Base-by-base conservation (phyloP, 2,329 filamentous ascomycete genomes). In the Fusarium continuum region DNA sequence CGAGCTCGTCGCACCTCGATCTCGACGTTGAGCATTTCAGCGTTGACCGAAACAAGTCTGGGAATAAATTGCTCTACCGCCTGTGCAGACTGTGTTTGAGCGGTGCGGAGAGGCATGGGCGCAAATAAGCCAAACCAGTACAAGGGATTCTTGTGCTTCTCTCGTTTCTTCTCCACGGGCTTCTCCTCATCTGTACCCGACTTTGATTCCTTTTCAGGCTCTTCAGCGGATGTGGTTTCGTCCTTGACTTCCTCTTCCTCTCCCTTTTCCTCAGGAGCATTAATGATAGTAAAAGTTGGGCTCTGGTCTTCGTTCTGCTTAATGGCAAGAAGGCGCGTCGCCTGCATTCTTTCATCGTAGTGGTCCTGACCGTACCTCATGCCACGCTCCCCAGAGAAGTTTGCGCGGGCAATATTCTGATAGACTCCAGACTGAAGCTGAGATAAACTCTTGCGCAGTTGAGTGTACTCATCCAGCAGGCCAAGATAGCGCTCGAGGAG, bases 331-430 rank as follows among this genome's bases (percentile, higher is more conserved):
- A 76, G 74, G 47, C 84, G 77, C 19, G 75, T 76, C 4, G 89
- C 88, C 72, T 87, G 86, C 87, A 92, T 91, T 40, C 91, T 83
- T 64, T 87, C 84, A 74, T 93, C 90, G 72, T 91, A 94, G 70
- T 85, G 84, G 68, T 91, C 88, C 62, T 80, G 83, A 4, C 90
- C 90, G 72, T 90, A 93, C 35, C 86, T 81, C 60, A 86, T 74
- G 26, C 88, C 84, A 11, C 85, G 79, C 71, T 86, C 81, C n/a
- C 85, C 86, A 23, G 85, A 79, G 75, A 91, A 93, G 76, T 93
- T 92, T 60, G 91, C 91, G 54, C 90, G 85, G n/a, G 91, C 88
- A 34, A 93, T 80, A 64, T 80, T 77, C 52, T 84, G 82, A 70
- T 81, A 85, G 63, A 90, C 82, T 46, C 77, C 77, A 17, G 82